Percentiles rank a stretch among this genome's conserved stretches.
These are phyloP conservation scores for Exophiala dermatitidis DNA, from an alignment of 2,329 filamentous ascomycete species.

Conservation along the genomic window DNA sequence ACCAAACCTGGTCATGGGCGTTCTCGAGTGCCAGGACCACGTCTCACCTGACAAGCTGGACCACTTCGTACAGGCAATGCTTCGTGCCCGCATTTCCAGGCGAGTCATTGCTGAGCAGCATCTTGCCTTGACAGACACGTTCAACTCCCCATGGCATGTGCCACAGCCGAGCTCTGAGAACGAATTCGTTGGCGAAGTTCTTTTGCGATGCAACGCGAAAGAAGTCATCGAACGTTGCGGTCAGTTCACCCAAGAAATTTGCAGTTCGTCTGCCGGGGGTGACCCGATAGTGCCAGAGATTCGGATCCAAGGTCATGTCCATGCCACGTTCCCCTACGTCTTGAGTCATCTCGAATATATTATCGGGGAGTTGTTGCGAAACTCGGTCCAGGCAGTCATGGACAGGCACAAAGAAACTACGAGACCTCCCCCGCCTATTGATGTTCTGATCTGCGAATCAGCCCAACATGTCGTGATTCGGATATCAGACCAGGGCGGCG, in stretches of 20 bases:
- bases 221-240: slow-evolving; percentile 83
- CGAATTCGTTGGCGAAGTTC: slow-evolving; percentile 92
- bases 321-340: slow-evolving; percentile 93
- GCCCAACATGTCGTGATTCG: slow-evolving; percentile 92
- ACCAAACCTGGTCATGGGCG: slow-evolving; percentile 87
- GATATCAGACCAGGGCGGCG: slow-evolving; percentile 90
- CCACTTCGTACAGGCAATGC: slow-evolving; percentile 87
- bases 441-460: slow-evolving; percentile 90
- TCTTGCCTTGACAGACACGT: slow-evolving; percentile 87
- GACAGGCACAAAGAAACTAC: slow-evolving; percentile 55
- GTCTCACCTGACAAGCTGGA: slow-evolving; percentile 78
- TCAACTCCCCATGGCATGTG: slow-evolving; percentile 83
- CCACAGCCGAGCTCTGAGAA: slow-evolving; percentile 65
- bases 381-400: slow-evolving; percentile 87
- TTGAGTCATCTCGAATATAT: slow-evolving; percentile 96
- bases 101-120: slow-evolving; percentile 97
- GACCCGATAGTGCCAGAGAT: slow-evolving; percentile 70
- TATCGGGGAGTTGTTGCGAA: slow-evolving; percentile 85
- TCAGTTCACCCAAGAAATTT: slow-evolving; percentile 65
- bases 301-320: slow-evolving; percentile 72
- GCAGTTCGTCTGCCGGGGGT: slow-evolving; percentile 65
- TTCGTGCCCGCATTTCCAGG: slow-evolving; percentile 86
- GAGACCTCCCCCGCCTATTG: slow-evolving; percentile 66
- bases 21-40: slow-evolving; percentile 78
- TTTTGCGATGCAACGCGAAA: slow-evolving; percentile 82